phyloP scores from a whole-genome alignment of 805 yeast genomes.

The Wickerhamiella australiensis region DNA sequence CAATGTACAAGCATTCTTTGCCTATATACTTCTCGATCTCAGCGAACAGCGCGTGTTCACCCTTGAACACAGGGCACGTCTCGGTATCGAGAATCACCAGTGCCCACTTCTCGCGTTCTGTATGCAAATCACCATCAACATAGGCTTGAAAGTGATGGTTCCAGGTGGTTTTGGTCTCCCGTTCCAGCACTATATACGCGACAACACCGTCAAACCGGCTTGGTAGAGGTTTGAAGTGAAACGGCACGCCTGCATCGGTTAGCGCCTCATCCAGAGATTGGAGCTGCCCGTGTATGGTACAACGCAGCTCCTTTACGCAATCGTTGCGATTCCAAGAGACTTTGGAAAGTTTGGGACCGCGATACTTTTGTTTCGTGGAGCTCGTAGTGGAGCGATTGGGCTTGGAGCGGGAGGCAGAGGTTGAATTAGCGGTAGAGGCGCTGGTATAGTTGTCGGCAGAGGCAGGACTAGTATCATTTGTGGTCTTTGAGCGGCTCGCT shows the following conservation, averaged over 20 bases:
- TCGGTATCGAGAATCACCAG: not conserved
- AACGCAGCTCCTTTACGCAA: slow-evolving; percentile 1
- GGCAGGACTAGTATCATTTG: not conserved
- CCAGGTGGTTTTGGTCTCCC: slow-evolving; percentile 3
- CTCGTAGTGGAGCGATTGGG: no score
- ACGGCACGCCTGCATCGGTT: not conserved
- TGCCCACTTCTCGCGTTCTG: not conserved
- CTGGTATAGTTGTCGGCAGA: not conserved
- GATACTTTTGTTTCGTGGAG: not conserved
- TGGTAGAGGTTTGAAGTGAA: not conserved
- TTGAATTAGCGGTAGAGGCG: not conserved
- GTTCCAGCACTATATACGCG: not conserved
- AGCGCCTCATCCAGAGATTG: not conserved
- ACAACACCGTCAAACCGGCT: not conserved
- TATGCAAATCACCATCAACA: slow-evolving; percentile 6
- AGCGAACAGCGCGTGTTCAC: not conserved
- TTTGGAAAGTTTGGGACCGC: slow-evolving; percentile 2
- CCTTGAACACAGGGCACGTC: not conserved
- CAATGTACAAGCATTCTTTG: not conserved
- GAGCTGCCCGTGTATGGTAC: not conserved
- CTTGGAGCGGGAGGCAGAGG: not conserved
- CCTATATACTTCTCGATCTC: not conserved
- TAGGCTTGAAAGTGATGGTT: slow-evolving; percentile 1
- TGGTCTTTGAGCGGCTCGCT: not conserved
- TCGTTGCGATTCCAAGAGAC: not conserved